Conservation (phyloP, 1,139 yeast genomes). For the Kodamaea alishanica region DNA sequence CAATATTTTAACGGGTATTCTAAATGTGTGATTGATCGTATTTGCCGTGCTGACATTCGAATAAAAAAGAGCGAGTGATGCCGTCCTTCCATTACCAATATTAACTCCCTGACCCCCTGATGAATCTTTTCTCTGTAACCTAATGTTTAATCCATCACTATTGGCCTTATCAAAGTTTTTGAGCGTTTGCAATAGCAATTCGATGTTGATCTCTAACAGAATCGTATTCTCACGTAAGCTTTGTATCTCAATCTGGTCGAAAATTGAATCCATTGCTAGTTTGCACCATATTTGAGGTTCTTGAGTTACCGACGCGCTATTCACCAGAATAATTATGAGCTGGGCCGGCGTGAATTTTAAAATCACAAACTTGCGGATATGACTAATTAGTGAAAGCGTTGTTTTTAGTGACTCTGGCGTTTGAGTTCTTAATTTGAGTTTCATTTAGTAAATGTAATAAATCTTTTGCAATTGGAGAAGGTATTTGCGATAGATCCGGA, state of each 20-base stretch:
- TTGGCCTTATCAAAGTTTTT: slow-evolving; percentile 51
- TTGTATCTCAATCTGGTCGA: slow-evolving; percentile 47
- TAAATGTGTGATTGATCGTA: slow-evolving; percentile 53
- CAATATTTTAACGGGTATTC: slow-evolving; percentile 54
- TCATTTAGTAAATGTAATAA: slow-evolving; percentile 21
- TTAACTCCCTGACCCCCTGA: slow-evolving; percentile 26
- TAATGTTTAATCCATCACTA: slow-evolving; percentile 47
- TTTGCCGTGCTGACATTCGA: slow-evolving; percentile 33
- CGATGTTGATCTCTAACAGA: slow-evolving; percentile 54
- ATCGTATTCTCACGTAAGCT: slow-evolving; percentile 47
- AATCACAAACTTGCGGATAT: slow-evolving; percentile 29
- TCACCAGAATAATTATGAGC: slow-evolving; percentile 48
- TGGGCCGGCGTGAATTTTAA: slow-evolving; percentile 41
- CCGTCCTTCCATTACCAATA: slow-evolving; percentile 36
- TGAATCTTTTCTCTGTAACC: slow-evolving; percentile 48
- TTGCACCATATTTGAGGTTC: slow-evolving; percentile 68
- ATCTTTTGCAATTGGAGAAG: neutral
- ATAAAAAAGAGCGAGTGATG: slow-evolving; percentile 52
- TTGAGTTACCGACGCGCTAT: slow-evolving; percentile 32
- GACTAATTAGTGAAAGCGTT: slow-evolving; percentile 30
- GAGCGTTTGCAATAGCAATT: slow-evolving; percentile 51
- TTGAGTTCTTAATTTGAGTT: slow-evolving; percentile 32
- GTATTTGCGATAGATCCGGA: too few species aligned
- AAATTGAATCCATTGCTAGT: slow-evolving; percentile 39
- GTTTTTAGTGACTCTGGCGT: slow-evolving; percentile 28